Base-by-base conservation (phyloP, 768 basidiomycete genomes). In the Crucibulum laeve region DNA sequence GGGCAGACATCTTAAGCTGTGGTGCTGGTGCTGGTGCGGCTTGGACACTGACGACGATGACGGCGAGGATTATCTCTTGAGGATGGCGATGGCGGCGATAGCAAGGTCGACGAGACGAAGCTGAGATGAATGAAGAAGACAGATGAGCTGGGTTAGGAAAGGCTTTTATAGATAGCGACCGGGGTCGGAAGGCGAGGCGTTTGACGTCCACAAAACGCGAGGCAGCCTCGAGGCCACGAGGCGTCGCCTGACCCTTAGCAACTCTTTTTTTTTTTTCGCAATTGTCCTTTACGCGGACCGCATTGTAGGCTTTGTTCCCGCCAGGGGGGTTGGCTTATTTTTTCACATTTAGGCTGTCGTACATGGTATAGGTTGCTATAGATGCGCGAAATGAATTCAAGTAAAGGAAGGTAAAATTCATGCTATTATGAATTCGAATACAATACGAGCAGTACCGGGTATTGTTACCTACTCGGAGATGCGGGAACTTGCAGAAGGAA, bases 141-240 rank as follows among this genome's bases (percentile, higher is more conserved):
- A 39, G 21, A 42, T 54, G 46, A 51, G 53, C 8, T 8, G n/a
- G n/a, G 28, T n/a, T 8, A n/a, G 28, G 40, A 26, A 54, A 62
- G 41, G 53, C 51, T 76, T 76, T 73, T 76, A 76, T 74, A 70
- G 69, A 71, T 70, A 63, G 68, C 65, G 71, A 71, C 48, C 38
- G 24, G 24, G 39, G 34, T 37, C 21, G 45, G 41, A 47, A 45
- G 22, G 35, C 61, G 43, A 46, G 55, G 44, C 40, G 49, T 44
- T 43, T 42, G 30, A 48, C 55, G 50, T 50, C 61, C 58, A 41
- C 56, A 58, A 60, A 65, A 60, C 65, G 73, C 56, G 68, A 71
- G 73, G 72, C 68, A 47, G 67, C 60, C 74, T 73, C 73, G 73
- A 77, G 79, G 77, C 73, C 48, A 59, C 56, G 59, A 42, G 41